Conservation (phyloP, 768 basidiomycete genomes). For the Suillus subluteus region DNA sequence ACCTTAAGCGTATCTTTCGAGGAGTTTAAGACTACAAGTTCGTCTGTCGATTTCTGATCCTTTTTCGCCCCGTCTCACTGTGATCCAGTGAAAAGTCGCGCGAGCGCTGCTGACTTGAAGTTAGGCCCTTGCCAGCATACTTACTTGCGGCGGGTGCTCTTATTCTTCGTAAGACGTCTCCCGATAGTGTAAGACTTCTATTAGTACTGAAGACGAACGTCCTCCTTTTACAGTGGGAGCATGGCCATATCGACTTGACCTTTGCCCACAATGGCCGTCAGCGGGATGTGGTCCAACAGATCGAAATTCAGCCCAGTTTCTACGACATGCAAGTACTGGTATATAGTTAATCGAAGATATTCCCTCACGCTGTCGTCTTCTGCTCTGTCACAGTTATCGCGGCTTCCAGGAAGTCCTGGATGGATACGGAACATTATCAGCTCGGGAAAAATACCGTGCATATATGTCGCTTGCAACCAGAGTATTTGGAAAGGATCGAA, state of each 20-base stretch:
- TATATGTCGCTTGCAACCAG: constrained; percentile 8
- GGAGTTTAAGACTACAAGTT: background rate
- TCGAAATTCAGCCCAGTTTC: background rate
- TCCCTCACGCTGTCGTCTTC: background rate
- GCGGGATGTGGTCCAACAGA: background rate
- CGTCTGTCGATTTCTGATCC: background rate
- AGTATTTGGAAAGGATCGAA: background rate
- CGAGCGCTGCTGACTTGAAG: background rate
- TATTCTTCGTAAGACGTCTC: background rate
- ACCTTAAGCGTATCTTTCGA: background rate
- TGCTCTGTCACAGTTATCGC: background rate
- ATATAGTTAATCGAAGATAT: background rate
- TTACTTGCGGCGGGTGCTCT: background rate
- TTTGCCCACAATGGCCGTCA: background rate
- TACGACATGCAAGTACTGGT: background rate
- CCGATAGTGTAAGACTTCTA: background rate
- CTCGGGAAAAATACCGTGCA: constrained; percentile 1
- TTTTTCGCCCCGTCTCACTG: background rate
- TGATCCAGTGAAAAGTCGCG: background rate
- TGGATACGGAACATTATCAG: background rate
- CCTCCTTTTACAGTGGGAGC: background rate
- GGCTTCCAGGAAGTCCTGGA: background rate
- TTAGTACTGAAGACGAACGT: background rate
- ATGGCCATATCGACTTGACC: background rate
- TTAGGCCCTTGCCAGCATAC: background rate